Conservation (phyloP, 305 asterid genomes). For the Fraxinus platypoda region DNA sequence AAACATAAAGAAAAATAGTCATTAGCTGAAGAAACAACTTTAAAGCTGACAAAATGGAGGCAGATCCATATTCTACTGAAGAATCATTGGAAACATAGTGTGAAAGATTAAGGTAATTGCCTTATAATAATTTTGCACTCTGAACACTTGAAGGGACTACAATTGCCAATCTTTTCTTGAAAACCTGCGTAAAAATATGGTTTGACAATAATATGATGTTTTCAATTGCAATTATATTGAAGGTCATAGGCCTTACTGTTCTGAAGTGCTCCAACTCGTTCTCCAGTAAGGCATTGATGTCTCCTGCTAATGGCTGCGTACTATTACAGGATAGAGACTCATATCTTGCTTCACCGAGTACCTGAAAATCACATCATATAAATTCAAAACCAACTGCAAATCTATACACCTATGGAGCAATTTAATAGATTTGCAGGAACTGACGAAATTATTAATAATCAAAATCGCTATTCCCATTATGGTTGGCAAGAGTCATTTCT, state of each 20-base stretch:
- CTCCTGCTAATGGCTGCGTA: constrained; percentile 30
- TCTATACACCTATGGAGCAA: not conserved
- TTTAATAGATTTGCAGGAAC: no score
- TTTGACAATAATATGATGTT: not conserved
- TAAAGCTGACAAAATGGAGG: not conserved
- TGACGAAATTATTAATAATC: no score
- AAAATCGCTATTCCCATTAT: no score
- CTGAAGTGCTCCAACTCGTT: constrained; percentile 59
- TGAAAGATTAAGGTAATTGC: not conserved
- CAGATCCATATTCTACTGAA: constrained; percentile 11
- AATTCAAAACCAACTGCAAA: constrained; percentile 11
- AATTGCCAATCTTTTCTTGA: constrained; percentile 41
- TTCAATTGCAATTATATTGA: constrained; percentile 11
- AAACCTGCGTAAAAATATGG: constrained; percentile 43
- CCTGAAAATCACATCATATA: constrained; percentile 35
- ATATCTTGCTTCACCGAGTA: constrained; percentile 37
- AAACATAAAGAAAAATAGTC: not conserved
- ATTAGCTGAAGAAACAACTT: constrained; percentile 1
- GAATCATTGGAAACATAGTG: not conserved
- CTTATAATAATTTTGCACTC: constrained; percentile 2
- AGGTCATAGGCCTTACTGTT: constrained; percentile 39
- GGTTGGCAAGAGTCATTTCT: not conserved
- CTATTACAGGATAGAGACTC: constrained; percentile 12
- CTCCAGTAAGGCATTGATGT: constrained; percentile 34
- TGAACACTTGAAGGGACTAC: constrained; percentile 37